These are phyloP conservation scores for Heterobasidion parviporum DNA, from an alignment of 1,284 basidiomycete genomes.

Conservation along the genomic window DNA sequence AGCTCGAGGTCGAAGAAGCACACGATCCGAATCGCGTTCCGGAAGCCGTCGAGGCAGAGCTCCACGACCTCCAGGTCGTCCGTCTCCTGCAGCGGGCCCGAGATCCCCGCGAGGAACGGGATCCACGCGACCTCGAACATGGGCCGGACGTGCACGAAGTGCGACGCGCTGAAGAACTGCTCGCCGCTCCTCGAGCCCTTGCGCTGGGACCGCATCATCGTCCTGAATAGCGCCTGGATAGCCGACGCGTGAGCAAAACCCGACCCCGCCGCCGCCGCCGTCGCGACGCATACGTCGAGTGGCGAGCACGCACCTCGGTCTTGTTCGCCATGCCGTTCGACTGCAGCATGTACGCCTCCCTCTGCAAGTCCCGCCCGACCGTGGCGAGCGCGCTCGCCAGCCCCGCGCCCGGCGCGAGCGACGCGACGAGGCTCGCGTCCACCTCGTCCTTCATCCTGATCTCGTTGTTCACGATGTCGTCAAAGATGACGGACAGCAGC, in stretches of 20 bases:
- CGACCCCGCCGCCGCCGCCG: no score
- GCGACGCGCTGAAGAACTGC: slow-evolving; percentile 91
- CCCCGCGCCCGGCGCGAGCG: slow-evolving; percentile 46
- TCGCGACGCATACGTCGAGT: no score
- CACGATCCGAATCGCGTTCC: slow-evolving; percentile 85
- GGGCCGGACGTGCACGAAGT: slow-evolving; percentile 89
- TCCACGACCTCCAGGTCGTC: slow-evolving; percentile 89
- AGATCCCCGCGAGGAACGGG: slow-evolving; percentile 88
- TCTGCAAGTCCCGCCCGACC: slow-evolving; percentile 88
- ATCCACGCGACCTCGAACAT: slow-evolving; percentile 99
- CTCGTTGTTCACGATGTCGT: slow-evolving; percentile 86
- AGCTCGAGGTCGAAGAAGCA: slow-evolving; percentile 95
- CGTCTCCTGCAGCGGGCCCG: slow-evolving; percentile 86
- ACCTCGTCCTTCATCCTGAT: slow-evolving; percentile 98
- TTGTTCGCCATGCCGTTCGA: slow-evolving; percentile 93
- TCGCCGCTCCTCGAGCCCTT: slow-evolving; percentile 68
- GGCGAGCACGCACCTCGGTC: slow-evolving; percentile 75
- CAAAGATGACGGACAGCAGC: slow-evolving; percentile 68
- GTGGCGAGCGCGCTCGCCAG: slow-evolving; percentile 76
- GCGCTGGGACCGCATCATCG: slow-evolving; percentile 82
- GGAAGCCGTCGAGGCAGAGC: slow-evolving; percentile 91
- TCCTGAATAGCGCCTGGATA: slow-evolving; percentile 76
- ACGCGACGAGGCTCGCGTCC: slow-evolving; percentile 41
- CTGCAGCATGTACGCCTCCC: slow-evolving; percentile 90
- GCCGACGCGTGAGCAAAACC: neutral